Evolutionary conservation across 116 monocot genomes (phyloP).

Genomic region (Phalaenopsis hybrid): DNA sequence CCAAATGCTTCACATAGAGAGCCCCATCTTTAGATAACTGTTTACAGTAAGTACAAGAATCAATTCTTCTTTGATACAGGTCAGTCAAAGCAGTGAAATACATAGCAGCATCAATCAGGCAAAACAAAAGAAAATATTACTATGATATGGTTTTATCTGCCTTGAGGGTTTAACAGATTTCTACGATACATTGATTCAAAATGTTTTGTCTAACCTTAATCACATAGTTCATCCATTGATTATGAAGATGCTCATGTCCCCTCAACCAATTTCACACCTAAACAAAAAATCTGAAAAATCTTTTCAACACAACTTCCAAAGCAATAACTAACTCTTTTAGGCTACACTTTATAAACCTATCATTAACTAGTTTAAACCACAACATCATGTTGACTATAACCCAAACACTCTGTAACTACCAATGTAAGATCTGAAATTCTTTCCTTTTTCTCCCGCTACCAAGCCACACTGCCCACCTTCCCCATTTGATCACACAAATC

Average conservation of each 20-base stretch:
- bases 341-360: background rate
- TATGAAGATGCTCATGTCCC: background rate
- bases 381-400: background rate
- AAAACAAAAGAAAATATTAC: background rate
- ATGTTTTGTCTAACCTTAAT: background rate
- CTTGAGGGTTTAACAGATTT: background rate
- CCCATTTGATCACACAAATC: no score
- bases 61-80: conserved; percentile 2
- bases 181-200: background rate
- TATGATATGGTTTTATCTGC: background rate
- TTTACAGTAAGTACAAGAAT: conserved; percentile 10
- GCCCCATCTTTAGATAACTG: conserved; percentile 59
- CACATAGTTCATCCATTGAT: no score
- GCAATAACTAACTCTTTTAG: background rate
- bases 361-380: background rate
- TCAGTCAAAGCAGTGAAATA: conserved; percentile 1
- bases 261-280: background rate
- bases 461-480: no score
- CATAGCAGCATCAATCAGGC: background rate
- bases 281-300: background rate
- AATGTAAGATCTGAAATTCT: no score
- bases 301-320: background rate
- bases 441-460: no score
- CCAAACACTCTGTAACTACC: background rate
- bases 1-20: conserved; percentile 47